Evolutionary conservation across 176 grass and related monocot genomes (phyloP).

Genomic region (Triticum timopheevii): DNA sequence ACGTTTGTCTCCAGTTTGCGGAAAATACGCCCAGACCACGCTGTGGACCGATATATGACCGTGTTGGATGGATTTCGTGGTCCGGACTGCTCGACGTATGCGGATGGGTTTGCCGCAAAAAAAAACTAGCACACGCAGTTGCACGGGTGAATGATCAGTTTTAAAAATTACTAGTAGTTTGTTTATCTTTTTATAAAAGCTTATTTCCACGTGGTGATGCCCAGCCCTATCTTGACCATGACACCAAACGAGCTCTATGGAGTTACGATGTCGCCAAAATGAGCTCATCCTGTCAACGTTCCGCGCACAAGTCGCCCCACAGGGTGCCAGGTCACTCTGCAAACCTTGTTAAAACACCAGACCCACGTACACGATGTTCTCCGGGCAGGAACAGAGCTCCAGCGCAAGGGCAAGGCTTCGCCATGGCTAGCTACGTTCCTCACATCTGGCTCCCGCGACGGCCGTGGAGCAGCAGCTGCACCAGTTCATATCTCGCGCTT

Average conservation of each 20-base stretch:
- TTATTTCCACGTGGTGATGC: not conserved
- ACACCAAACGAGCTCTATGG: not conserved
- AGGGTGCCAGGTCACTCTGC: not conserved
- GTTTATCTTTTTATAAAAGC: not conserved
- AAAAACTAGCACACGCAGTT: not conserved
- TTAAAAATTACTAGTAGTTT: not conserved
- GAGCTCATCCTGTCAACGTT: conserved; percentile 48
- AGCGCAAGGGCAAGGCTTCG: not conserved
- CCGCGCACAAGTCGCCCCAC: not conserved
- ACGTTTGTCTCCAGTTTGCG: too few species aligned
- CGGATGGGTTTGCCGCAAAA: not conserved
- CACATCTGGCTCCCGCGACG: not conserved
- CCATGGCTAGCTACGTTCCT: not conserved
- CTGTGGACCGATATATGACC: too few species aligned
- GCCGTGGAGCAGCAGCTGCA: not conserved
- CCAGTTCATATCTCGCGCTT: not conserved
- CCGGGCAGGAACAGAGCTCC: not conserved
- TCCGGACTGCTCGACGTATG: too few species aligned
- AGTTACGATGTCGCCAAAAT: conserved; percentile 42
- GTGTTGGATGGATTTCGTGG: too few species aligned
- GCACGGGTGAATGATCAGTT: not conserved
- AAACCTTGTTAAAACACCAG: not conserved
- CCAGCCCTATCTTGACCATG: not conserved
- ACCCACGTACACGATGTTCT: not conserved
- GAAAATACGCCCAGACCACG: too few species aligned